A percentile compares a stretch with the other conserved stretches of the same genome.
These are phyloP conservation scores for Cyclocybe aegerita DNA, from an alignment of 768 basidiomycete species.

Conservation along the genomic window DNA sequence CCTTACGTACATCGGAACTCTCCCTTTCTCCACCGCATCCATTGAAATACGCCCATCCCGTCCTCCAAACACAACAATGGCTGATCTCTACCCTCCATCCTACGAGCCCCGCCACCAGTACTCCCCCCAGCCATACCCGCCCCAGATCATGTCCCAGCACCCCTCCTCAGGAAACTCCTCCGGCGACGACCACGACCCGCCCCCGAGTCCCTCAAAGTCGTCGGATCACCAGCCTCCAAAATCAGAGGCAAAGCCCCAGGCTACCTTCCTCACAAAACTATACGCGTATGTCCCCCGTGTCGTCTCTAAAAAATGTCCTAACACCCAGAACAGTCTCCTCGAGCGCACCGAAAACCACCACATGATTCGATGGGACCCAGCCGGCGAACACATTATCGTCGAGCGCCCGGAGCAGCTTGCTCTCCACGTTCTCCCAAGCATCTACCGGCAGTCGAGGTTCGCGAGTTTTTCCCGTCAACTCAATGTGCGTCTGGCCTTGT, in stretches of 20 bases:
- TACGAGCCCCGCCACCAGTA: slow-evolving; percentile 27
- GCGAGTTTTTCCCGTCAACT: slow-evolving; percentile 97
- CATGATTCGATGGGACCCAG: slow-evolving; percentile 96
- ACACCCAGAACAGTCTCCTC: slow-evolving; percentile 56
- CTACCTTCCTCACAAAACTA: slow-evolving; percentile 95
- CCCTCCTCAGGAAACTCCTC: slow-evolving; percentile 21
- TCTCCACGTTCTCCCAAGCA: slow-evolving; percentile 88
- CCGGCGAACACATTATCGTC: slow-evolving; percentile 93
- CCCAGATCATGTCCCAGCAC: slow-evolving; percentile 29
- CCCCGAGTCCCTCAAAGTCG: slow-evolving; percentile 45
- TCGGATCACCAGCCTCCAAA: slow-evolving; percentile 51
- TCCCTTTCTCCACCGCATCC: slow-evolving; percentile 43
- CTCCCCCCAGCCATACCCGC: slow-evolving; percentile 32
- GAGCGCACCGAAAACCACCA: slow-evolving; percentile 92
- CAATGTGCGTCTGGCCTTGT: slow-evolving; percentile 64
- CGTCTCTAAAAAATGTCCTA: slow-evolving; percentile 14
- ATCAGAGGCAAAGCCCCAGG: slow-evolving; percentile 79
- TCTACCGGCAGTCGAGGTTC: slow-evolving; percentile 96
- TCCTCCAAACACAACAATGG: slow-evolving; percentile 42
- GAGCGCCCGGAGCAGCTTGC: slow-evolving; percentile 93
- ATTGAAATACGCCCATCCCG: slow-evolving; percentile 23
- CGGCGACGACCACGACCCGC: slow-evolving; percentile 35
- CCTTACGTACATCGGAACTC: slow-evolving; percentile 47
- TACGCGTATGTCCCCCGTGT: slow-evolving; percentile 71
- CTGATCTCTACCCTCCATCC: slow-evolving; percentile 54